Base-by-base conservation (phyloP, 257 asterid genomes). In the Solanum bulbocastanum region DNA sequence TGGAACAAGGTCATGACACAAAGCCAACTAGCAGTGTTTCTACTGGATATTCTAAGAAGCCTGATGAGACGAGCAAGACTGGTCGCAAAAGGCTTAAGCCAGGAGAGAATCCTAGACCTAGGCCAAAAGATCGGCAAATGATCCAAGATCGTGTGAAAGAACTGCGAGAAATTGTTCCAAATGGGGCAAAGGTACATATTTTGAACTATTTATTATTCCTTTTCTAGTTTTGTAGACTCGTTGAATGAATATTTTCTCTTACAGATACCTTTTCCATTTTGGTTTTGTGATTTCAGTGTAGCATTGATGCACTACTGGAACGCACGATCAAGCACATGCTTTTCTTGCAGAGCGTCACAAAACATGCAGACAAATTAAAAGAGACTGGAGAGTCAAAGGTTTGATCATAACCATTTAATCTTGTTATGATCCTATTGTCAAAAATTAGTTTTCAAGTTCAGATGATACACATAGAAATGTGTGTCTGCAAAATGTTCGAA, bases 61-160 rank as follows among this genome's bases (percentile, higher is more conserved):
- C 93, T 15, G 96, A 93, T 10, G 98, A 96, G 83, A 60, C 83
- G 16, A 87, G 93, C 87, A 94, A 93, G 91, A 83, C 95, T 33
- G 92, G 89, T 87, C 98, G 98, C 27, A 96, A 95, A 91, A 92
- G 98, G 94, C 94, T 94, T 68, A 96, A 94, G 90, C 98, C 98
- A 0, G 99, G 99, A 39, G 99, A 96, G 88, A 97, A 93, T 89
- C 98, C 98, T 69, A 91, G 96, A 72, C 99, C 98, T 9, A 92
- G 99, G 88, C 99, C 99, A 3, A 96, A 97, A 92, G 99, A 97
- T 91, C 97, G 99, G 7, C 98, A 97, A 90, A 94, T 97, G 99
- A 95, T 97, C 87, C 98, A 97, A 93, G 99, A 97, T 62, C 98
- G 98, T 18, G 97, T 97, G 25, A 97, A 95, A 92, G 99, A 97